Evolutionary conservation across 2,329 filamentous ascomycete genomes (phyloP), one percentile per base, ranked within the genome.

Genomic region (Penicillium crustosum): DNA sequence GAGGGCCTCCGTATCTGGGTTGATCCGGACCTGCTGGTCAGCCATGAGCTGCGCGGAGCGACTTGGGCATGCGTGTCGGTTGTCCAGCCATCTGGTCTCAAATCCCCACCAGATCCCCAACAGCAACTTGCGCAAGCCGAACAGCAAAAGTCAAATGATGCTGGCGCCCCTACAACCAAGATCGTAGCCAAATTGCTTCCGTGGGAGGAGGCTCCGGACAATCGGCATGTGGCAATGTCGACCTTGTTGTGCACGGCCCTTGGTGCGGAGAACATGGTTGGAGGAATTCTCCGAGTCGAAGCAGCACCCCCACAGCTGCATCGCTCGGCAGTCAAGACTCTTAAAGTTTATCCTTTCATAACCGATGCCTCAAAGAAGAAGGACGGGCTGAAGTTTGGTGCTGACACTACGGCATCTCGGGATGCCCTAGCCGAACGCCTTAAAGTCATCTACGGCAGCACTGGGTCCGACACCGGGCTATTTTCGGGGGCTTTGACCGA

Each of bases 181-280:
- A 77, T 97, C 1, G 83, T 97, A 38, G 93, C 92, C 2, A 85
- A 84, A 61, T 74, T 97, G 4, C 79, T 84, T 39, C 78, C 86
- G 1, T 99, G 94, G 95, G 85, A 93, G 57, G 91, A 96, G 68
- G 88, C 92, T 1, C 92, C 94, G 1, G 91, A 93, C 69, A 87
- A 86, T 53, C 87, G 89, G 61, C 89, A 93, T 60, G 85, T 86
- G 49, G 91, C 91, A 1, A 79, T 99, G 25, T 97, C 94, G 1
- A 84, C 87, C 0, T 77, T 87, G 4, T 79, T 99, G 7, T 96
- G 90, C 73, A 83, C 84, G 31, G 84, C 89, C 0, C 81, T 99
- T 23, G 88, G 87, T 2, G 86, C 85, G 52, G 79, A 85, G 39
- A 87, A 86, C 2, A 83, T 96, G 51, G 89, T 96, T 10, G 94